Evolutionary conservation across 2,329 filamentous ascomycete genomes (phyloP).

Genomic region (Shiraia sp.): DNA sequence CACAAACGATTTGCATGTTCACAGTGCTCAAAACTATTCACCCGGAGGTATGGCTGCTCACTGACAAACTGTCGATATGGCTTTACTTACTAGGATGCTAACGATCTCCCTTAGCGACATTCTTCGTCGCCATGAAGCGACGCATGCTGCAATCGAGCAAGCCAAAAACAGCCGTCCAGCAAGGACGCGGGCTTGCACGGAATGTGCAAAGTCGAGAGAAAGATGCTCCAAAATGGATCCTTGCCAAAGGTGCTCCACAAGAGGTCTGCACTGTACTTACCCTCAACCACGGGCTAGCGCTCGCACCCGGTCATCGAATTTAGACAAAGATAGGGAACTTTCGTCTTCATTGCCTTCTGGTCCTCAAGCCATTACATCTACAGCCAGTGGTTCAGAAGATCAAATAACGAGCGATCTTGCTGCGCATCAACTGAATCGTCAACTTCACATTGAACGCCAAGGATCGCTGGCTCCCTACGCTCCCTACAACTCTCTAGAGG

Average conservation of each 20-base stretch:
- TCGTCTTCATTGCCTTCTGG: background rate
- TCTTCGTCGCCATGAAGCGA: constrained; percentile 9
- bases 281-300: constrained; percentile 1
- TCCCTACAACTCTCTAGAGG: too few relatives aligned
- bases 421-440: too few relatives aligned
- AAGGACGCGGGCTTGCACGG: constrained; percentile 7
- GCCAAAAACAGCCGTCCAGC: background rate
- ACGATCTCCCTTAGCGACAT: too few relatives aligned
- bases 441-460: too few relatives aligned
- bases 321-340: background rate
- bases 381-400: background rate
- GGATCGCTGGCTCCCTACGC: too few relatives aligned
- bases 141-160: constrained; percentile 3
- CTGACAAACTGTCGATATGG: too few relatives aligned
- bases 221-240: constrained; percentile 8
- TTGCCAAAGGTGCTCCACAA: constrained; percentile 8
- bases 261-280: constrained; percentile 10
- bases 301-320: background rate
- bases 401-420: too few relatives aligned
- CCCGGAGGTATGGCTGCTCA: constrained; percentile 4
- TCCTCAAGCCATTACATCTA: background rate
- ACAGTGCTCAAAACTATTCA: constrained; percentile 9
- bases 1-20: constrained; percentile 5
- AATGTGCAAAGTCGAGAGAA: constrained; percentile 11
- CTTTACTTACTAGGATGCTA: too few relatives aligned